Base-by-base conservation (phyloP, 495 filamentous ascomycete species). In the Pyronema omphalodes region DNA sequence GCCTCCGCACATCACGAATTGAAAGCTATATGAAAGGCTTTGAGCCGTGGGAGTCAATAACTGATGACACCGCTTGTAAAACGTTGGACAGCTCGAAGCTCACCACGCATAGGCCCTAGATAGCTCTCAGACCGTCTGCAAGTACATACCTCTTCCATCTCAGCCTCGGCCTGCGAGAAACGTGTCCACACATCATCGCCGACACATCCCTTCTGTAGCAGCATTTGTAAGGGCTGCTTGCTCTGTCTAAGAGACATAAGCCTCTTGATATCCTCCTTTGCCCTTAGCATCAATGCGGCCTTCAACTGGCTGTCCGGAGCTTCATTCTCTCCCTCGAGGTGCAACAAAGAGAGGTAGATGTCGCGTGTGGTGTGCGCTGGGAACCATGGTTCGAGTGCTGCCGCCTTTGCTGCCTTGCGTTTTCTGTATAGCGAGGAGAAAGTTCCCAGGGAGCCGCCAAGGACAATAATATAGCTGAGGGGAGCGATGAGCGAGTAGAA, bases 171-270 rank as follows among this genome's bases (percentile, higher is more conserved):
- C 40, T 84, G 72, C 61, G 77, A 64, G 66, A 95, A 93, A 39
- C 91, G 74, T 71, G 95, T 91, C 84, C 88, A 95, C 41, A 96
- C 67, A 67, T 98, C 91, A 69, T 98, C 93, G 7, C 93, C 89
- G 0, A 98, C 87, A 67, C 84, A 89, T 0, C 93, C 93, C 44
- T 84, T 73, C 69, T 93, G 86, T 48, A 96, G 68, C 41, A 98
- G 71, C 50, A 78, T 78, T 57, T 82, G 79, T 63, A 93, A 74
- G 7, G 91, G 84, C 51, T 82, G 81, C 70, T 96, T 98, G 57
- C 86, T 80, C 45, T 73, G 80, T 55, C 87, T 76, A 55, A 98
- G 76, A 56, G 84, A 76, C 66, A 98, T 80, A 43, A 98, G 83
- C 54, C 91, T 79, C 59, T 81, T 74, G 65, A 98, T 91, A 66